Conservation (phyloP, 352 stramenopile genomes). For the Phytophthora multivora region DNA sequence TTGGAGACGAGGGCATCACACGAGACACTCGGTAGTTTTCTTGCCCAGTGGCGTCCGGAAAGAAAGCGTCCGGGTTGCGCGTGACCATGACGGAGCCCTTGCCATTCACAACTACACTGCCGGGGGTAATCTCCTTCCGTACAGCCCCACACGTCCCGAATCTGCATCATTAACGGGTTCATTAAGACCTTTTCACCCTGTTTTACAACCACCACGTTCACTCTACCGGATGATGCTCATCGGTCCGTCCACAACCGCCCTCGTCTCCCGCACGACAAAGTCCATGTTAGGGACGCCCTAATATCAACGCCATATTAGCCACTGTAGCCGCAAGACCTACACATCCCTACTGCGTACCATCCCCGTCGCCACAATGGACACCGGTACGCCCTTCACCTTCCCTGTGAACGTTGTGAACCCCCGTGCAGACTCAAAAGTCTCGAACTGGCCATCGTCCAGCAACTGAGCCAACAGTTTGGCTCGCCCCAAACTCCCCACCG, state of each 20-base stretch:
- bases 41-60: slow-evolving; percentile 24
- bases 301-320: too few relatives aligned
- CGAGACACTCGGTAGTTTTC: slow-evolving; percentile 40
- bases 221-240: slow-evolving; percentile 60
- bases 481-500: slow-evolving; percentile 47
- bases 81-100: slow-evolving; percentile 51
- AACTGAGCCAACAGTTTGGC: slow-evolving; percentile 37
- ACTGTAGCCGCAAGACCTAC: neutral
- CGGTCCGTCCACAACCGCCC: slow-evolving; percentile 47
- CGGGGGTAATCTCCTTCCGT: slow-evolving; percentile 38
- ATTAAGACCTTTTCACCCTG: neutral
- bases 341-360: slow-evolving; percentile 39
- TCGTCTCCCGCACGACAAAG: slow-evolving; percentile 71
- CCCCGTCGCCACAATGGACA: slow-evolving; percentile 67
- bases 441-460: slow-evolving; percentile 35
- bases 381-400: slow-evolving; percentile 38
- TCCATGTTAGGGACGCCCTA: slow-evolving; percentile 75
- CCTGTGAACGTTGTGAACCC: slow-evolving; percentile 74
- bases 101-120: slow-evolving; percentile 58
- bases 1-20: slow-evolving; percentile 37
- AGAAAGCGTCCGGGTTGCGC: slow-evolving; percentile 61
- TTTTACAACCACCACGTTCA: neutral
- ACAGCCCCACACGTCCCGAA: slow-evolving; percentile 68
- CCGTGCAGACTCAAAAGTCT: slow-evolving; percentile 41
- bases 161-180: neutral